Evolutionary conservation across 2,329 filamentous ascomycete genomes (phyloP), one percentile per base, ranked within the genome.

Genomic region (Ceratocystis huliohia): DNA sequence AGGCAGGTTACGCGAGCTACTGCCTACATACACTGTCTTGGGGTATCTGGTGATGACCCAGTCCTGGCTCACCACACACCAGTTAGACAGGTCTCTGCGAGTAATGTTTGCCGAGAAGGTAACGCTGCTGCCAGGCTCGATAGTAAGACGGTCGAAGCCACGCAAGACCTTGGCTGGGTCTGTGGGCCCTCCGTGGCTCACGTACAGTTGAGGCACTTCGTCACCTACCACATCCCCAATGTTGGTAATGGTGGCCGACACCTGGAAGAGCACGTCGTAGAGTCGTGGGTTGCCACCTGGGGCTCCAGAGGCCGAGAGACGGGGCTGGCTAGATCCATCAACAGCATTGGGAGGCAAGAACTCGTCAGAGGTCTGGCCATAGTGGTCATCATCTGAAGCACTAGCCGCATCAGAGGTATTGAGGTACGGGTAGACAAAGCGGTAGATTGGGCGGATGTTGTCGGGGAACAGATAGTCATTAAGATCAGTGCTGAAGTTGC

Each of bases 21-120:
- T 76, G 2, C 82, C 82, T 6, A 85, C 80, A 69, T 74, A 82
- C 13, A 82, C 78, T 65, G 74, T 83, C 78, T 85, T 85, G 66
- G 78, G 72, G 61, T 75, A 72, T 20, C 76, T 70, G 7, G 76
- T 79, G n/a, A 84, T 71, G 59, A 91, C 82, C 92, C 93, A 97
- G 78, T 96, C 87, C 80, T 96, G 92, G n/a, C 77, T 74, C 1
- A 73, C 80, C 0, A 83, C 78, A 70, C 96, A 89, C 92, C 93
- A 96, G 78, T 91, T 94, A 74, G 87, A 91, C 66, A 96, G 71
- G 73, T 96, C 93, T 66, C 91, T 85, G 48, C 92, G 82, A 5
- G 86, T 91, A 66, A 96, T 76, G 17, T 85, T 81, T 0, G 84
- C 85, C 0, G 75, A 79, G 78, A 94, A 95, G 1, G 80, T 83